Percentiles rank a stretch among this genome's conserved stretches.
Evolutionary conservation across 495 filamentous ascomycete genomes (phyloP).

Genomic region (Hamigera avellanea): DNA sequence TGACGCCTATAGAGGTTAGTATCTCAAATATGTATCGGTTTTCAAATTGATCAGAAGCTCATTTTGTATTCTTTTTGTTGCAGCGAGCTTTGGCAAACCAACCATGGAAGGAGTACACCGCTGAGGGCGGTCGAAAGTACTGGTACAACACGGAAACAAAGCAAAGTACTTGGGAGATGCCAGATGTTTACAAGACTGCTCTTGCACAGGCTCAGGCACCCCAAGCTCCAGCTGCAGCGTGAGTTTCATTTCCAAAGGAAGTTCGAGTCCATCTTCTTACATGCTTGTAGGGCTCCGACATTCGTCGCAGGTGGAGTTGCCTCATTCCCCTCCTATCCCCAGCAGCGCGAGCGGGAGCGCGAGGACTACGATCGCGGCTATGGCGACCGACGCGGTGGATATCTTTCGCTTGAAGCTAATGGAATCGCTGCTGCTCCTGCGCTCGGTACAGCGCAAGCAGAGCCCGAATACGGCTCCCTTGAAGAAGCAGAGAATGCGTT

Average conservation of each 20-base stretch:
- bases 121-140: constrained; percentile 78
- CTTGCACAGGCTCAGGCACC: constrained; percentile 44
- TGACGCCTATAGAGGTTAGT: constrained; percentile 76
- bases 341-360: constrained; percentile 33
- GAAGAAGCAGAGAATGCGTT: constrained; percentile 95
- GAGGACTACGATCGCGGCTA: constrained; percentile 49
- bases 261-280: constrained; percentile 12
- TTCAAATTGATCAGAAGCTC: constrained; percentile 2
- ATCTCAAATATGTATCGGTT: too few relatives aligned
- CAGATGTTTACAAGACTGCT: constrained; percentile 67
- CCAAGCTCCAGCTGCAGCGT: constrained; percentile 44
- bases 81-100: constrained; percentile 73
- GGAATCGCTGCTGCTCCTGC: constrained; percentile 47
- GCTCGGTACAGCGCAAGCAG: constrained; percentile 51
- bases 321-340: constrained; percentile 38
- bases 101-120: constrained; percentile 88
- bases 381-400: constrained; percentile 56
- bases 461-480: constrained; percentile 71
- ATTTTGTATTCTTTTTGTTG: constrained; percentile 4
- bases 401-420: constrained; percentile 41
- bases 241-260: constrained; percentile 19
- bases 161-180: constrained; percentile 91
- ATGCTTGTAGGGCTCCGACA: constrained; percentile 42
- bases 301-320: constrained; percentile 55
- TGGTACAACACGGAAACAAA: constrained; percentile 89